Percentiles rank a stretch among this genome's conserved stretches.
Evolutionary conservation across 371 early-diverging fungal genomes (phyloP).

Genomic region (Chytridium lagenaria): DNA sequence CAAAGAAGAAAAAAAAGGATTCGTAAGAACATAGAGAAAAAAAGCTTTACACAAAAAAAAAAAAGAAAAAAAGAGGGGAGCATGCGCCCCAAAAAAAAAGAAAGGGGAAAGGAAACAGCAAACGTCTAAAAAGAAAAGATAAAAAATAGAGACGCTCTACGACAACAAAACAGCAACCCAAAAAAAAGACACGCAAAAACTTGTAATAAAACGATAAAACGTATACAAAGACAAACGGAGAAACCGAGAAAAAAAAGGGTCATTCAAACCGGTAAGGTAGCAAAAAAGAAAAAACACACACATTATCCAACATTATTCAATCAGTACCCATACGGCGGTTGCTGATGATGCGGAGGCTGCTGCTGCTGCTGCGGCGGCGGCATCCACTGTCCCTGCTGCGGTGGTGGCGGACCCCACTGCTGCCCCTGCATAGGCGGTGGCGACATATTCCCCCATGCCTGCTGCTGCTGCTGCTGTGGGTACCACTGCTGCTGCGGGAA

Average conservation of each 20-base stretch:
- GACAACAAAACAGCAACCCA: not conserved
- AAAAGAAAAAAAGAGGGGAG: not conserved
- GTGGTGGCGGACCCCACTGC: not conserved
- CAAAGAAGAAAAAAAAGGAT: not conserved
- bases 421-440: not conserved
- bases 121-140: not conserved
- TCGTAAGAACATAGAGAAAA: not conserved
- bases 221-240: not conserved
- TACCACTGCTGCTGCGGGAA: not conserved
- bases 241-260: not conserved
- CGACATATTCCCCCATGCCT: not conserved
- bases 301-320: not conserved
- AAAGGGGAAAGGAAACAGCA: conserved; percentile 10
- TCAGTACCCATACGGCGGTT: not conserved
- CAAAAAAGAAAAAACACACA: not conserved
- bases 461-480: conserved; percentile 5
- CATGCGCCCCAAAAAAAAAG: not conserved
- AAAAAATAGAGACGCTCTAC: not conserved
- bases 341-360: not conserved
- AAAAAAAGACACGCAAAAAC: conserved; percentile 4
- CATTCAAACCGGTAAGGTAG: not conserved
- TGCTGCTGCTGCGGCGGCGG: not conserved
- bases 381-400: not conserved
- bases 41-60: not conserved
- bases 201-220: not conserved